A percentile compares a stretch with the other conserved stretches of the same genome.
phyloP scores from a whole-genome alignment of 805 yeast species.

The Suhomyces canberraensis region DNA sequence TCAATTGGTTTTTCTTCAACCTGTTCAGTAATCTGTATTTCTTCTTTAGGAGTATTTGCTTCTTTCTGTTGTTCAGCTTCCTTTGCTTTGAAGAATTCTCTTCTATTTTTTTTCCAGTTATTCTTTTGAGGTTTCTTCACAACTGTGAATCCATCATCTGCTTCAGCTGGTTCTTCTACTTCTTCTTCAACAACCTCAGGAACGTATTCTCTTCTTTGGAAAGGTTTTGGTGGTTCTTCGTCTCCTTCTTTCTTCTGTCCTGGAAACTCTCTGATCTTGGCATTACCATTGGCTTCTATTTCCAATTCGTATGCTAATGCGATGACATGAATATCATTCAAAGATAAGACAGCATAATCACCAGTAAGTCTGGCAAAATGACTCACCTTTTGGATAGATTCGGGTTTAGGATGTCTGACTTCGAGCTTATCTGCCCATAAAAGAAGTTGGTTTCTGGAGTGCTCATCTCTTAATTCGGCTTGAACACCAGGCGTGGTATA shows the following conservation, averaged over 20 bases:
- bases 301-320: constrained; percentile 91
- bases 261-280: constrained; percentile 69
- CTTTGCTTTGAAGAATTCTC: background rate
- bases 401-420: constrained; percentile 74
- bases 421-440: constrained; percentile 75
- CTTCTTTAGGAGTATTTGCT: constrained; percentile 1
- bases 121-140: constrained; percentile 8
- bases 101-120: constrained; percentile 8
- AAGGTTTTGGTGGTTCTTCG: background rate
- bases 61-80: constrained; percentile 6
- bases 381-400: constrained; percentile 59
- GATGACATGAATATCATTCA: constrained; percentile 87
- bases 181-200: constrained; percentile 8
- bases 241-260: constrained; percentile 45
- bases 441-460: constrained; percentile 71
- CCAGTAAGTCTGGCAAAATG: constrained; percentile 87
- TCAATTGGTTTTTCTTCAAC: background rate
- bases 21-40: background rate
- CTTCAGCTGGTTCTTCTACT: constrained; percentile 6
- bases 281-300: constrained; percentile 62
- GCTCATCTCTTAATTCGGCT: constrained; percentile 82
- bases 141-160: constrained; percentile 24
- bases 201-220: background rate
- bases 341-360: constrained; percentile 81
- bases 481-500: constrained; percentile 91